A percentile compares a stretch with the other conserved stretches of the same genome.
phyloP scores from a whole-genome alignment of 208 protist species.

The Wallacemonas sp. region DNA sequence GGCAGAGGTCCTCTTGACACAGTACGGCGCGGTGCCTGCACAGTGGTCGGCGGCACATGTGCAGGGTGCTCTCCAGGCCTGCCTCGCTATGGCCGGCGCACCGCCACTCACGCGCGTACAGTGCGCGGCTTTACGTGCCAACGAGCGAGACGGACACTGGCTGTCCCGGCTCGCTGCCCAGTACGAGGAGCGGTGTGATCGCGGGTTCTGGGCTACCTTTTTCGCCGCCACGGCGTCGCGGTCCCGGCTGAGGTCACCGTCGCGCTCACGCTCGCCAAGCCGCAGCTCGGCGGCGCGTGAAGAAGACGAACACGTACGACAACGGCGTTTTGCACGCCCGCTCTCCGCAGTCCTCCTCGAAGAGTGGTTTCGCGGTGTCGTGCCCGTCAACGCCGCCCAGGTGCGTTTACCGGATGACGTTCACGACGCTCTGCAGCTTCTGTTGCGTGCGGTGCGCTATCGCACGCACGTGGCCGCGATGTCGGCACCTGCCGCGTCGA shows the following conservation, averaged over 20 bases:
- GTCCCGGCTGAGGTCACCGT: not conserved
- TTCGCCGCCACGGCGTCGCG: not conserved
- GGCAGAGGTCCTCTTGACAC: not conserved
- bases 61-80: not conserved
- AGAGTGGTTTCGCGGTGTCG: not conserved
- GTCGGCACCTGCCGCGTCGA: not conserved
- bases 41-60: not conserved
- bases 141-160: not conserved
- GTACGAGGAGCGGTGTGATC: slow-evolving; percentile 5
- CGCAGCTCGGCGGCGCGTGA: not conserved
- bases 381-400: not conserved
- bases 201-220: not conserved
- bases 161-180: not conserved
- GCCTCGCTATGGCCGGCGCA: not conserved
- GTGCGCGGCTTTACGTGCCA: not conserved
- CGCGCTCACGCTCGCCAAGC: slow-evolving; percentile 3
- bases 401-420: not conserved
- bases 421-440: slow-evolving; percentile 2
- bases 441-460: not conserved
- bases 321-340: not conserved
- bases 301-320: not conserved
- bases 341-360: not conserved
- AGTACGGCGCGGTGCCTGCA: not conserved
- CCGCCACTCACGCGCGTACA: not conserved
- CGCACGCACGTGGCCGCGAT: not conserved